Evolutionary conservation across 2,329 filamentous ascomycete genomes (phyloP).

Genomic region (Exserohilum turcica): DNA sequence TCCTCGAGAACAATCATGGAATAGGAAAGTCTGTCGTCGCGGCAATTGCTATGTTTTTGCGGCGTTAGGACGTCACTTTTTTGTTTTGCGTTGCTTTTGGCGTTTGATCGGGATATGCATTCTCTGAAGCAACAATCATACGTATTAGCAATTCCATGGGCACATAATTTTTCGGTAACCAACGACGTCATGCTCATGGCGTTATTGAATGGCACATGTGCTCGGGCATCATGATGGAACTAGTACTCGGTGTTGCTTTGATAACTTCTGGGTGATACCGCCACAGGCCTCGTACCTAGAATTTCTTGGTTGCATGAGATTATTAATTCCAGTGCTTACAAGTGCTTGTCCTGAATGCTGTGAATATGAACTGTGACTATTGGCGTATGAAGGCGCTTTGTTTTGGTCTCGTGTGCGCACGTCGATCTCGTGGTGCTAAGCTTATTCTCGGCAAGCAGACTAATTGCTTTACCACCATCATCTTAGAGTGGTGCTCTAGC

Average conservation of each 20-base stretch:
- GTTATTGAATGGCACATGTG: neutral
- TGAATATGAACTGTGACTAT: neutral
- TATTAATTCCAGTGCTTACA: no score
- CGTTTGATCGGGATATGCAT: neutral
- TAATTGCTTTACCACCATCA: neutral
- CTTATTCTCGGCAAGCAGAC: neutral
- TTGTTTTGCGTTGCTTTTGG: constrained; percentile 2
- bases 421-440: constrained; percentile 6
- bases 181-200: neutral
- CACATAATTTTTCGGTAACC: neutral
- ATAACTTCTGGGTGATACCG: neutral
- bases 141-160: neutral
- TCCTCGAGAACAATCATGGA: neutral
- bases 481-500: neutral
- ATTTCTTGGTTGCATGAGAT: neutral
- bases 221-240: neutral
- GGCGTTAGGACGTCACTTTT: neutral
- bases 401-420: constrained; percentile 8
- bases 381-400: neutral
- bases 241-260: neutral
- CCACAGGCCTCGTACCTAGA: neutral
- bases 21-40: neutral
- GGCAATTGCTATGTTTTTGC: neutral
- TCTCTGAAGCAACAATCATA: neutral
- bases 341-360: neutral